Evolutionary conservation across 495 filamentous ascomycete genomes (phyloP).

Genomic region (Penicillium manginii): DNA sequence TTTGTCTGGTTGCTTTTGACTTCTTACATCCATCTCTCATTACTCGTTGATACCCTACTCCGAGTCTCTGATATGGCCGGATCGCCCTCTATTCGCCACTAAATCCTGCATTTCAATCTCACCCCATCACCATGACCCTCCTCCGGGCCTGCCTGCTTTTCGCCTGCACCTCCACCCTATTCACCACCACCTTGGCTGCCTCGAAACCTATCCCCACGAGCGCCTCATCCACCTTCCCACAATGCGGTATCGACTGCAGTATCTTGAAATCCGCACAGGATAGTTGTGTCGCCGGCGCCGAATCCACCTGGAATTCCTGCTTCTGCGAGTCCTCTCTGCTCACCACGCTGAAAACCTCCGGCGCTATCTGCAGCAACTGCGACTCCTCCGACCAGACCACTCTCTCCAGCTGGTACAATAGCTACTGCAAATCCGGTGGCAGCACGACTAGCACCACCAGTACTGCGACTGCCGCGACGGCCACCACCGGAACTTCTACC

Average conservation of each 20-base stretch:
- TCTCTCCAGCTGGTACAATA: slow-evolving; percentile 55
- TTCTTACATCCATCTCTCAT: neutral
- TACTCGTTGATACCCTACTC: neutral
- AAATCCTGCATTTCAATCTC: neutral
- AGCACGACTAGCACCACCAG: slow-evolving; percentile 14
- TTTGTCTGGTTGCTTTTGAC: neutral
- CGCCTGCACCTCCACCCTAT: neutral
- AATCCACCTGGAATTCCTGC: slow-evolving; percentile 52
- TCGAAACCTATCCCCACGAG: slow-evolving; percentile 33
- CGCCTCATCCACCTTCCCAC: slow-evolving; percentile 47
- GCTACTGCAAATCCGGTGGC: slow-evolving; percentile 41
- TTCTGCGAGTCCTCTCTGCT: slow-evolving; percentile 57
- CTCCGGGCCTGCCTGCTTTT: neutral
- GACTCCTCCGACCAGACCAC: slow-evolving; percentile 37
- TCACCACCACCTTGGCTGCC: slow-evolving; percentile 14
- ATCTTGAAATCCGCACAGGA: slow-evolving; percentile 47
- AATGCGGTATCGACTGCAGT: slow-evolving; percentile 53
- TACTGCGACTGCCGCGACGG: slow-evolving; percentile 18
- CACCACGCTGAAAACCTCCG: slow-evolving; percentile 39
- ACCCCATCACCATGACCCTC: neutral
- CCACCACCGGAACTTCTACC: slow-evolving; percentile 17
- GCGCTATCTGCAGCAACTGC: slow-evolving; percentile 41
- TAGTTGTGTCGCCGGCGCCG: slow-evolving; percentile 42
- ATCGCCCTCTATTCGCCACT: neutral
- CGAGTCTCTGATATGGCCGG: neutral